A percentile compares a stretch with the other conserved stretches of the same genome.
Evolutionary conservation across 2,329 filamentous ascomycete genomes (phyloP).

Genomic region (Torrubiellomyces zombiae): DNA sequence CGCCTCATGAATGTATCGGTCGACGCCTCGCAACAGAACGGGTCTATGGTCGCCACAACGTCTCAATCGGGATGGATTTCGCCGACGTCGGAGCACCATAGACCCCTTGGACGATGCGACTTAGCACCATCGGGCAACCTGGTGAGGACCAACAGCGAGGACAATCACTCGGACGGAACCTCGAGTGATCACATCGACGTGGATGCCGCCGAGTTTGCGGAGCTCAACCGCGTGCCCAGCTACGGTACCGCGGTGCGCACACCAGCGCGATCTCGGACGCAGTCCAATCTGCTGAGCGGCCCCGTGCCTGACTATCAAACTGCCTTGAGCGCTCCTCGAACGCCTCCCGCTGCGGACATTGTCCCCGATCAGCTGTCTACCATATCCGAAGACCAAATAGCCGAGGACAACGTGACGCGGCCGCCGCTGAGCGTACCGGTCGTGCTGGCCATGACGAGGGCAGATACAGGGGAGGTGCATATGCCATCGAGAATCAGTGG

Average conservation of each 20-base stretch:
- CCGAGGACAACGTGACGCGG: constrained; percentile 6
- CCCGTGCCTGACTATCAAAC: constrained; percentile 51
- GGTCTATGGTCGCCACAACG: constrained; percentile 27
- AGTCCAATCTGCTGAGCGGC: constrained; percentile 27
- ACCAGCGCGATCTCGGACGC: constrained; percentile 36
- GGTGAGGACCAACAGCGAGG: constrained; percentile 37
- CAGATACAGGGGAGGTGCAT: too few species aligned
- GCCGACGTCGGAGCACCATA: constrained; percentile 21
- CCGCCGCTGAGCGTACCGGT: neutral
- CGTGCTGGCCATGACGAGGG: neutral
- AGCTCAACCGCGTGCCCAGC: constrained; percentile 58
- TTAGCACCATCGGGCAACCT: constrained; percentile 27
- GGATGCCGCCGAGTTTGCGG: constrained; percentile 42
- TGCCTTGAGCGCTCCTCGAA: constrained; percentile 35
- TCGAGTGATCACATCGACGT: constrained; percentile 41
- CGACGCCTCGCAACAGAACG: constrained; percentile 27
- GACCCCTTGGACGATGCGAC: constrained; percentile 21
- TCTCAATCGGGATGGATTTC: constrained; percentile 26
- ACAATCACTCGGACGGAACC: constrained; percentile 32
- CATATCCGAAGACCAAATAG: constrained; percentile 15
- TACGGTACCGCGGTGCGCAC: constrained; percentile 59
- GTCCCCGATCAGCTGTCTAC: constrained; percentile 13
- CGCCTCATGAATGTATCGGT: constrained; percentile 54
- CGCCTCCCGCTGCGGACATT: constrained; percentile 22
- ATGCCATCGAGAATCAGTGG: too few species aligned